These are phyloP conservation scores for Trichopus zeylanicus DNA, from an alignment of 116 monocot species.

Conservation along the genomic window DNA sequence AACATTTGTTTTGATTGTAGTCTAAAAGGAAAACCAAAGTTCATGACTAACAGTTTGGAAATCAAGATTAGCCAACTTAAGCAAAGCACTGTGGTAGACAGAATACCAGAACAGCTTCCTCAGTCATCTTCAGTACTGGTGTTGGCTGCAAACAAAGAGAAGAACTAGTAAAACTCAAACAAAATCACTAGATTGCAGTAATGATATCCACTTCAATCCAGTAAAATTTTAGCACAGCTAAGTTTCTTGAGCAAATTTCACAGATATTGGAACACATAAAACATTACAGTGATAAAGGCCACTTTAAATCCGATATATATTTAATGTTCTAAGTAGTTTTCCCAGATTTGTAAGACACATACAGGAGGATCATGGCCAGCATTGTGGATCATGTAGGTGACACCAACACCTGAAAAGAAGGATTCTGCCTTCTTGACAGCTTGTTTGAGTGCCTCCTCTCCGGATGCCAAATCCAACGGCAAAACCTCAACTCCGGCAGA, in stretches of 20 bases:
- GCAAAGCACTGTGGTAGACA: neutral
- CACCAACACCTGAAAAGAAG: conserved; percentile 61
- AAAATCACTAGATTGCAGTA: neutral
- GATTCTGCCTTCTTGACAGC: conserved; percentile 71
- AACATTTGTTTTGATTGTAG: conserved; percentile 70
- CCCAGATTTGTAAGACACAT: too few species aligned
- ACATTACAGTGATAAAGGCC: neutral
- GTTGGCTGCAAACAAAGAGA: conserved; percentile 41
- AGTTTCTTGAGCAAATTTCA: too few species aligned
- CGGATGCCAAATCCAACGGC: conserved; percentile 74
- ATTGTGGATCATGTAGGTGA: conserved; percentile 93
- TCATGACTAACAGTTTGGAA: neutral
- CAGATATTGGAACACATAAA: too few species aligned
- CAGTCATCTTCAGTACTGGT: conserved; percentile 56
- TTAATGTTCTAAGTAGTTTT: too few species aligned
- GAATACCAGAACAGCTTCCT: conserved; percentile 55
- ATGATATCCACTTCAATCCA: neutral
- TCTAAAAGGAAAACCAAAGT: conserved; percentile 21
- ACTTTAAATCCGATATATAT: too few species aligned
- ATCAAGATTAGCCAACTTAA: neutral
- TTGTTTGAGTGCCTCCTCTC: conserved; percentile 51
- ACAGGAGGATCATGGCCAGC: conserved; percentile 91
- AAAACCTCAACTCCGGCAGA: conserved; percentile 48
- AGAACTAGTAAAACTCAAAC: neutral
- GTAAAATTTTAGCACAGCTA: too few species aligned